Percentiles rank a stretch among this genome's conserved stretches.
phyloP scores from a whole-genome alignment of 805 yeast species.

The Scheffersomyces stipitis region DNA sequence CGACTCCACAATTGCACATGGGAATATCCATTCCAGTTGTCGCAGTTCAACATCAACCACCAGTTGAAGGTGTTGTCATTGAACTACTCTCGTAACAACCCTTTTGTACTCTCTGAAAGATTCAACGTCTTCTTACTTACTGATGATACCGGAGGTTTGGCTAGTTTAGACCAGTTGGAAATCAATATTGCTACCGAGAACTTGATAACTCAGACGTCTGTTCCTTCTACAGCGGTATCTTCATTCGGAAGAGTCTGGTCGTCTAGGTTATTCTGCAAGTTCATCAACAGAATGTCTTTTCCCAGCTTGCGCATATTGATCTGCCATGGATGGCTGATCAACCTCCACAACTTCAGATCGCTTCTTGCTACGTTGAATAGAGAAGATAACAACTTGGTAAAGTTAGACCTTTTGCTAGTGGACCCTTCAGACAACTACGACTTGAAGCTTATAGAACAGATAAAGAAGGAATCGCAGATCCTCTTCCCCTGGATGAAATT shows the following conservation, averaged over 20 bases:
- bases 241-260: background rate
- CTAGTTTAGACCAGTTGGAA: slow-evolving; percentile 9
- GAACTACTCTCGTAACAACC: slow-evolving; percentile 24
- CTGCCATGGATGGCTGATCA: slow-evolving; percentile 23
- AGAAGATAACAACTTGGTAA: slow-evolving; percentile 6
- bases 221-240: background rate
- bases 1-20: slow-evolving; percentile 49
- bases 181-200: background rate
- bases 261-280: slow-evolving; percentile 10
- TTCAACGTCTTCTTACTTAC: slow-evolving; percentile 27
- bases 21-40: slow-evolving; percentile 54
- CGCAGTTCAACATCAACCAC: slow-evolving; percentile 29
- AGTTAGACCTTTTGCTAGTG: slow-evolving; percentile 8
- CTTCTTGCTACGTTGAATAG: slow-evolving; percentile 1
- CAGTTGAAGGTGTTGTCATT: slow-evolving; percentile 23
- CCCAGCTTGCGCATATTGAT: slow-evolving; percentile 13
- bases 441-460: slow-evolving; percentile 1
- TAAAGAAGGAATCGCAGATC: slow-evolving; percentile 3
- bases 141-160: slow-evolving; percentile 17
- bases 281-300: slow-evolving; percentile 1
- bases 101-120: slow-evolving; percentile 39
- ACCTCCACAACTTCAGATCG: slow-evolving; percentile 9
- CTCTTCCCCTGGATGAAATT: slow-evolving; percentile 6
- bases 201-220: background rate
- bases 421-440: too few species aligned